A percentile compares a stretch with the other conserved stretches of the same genome.
These are phyloP conservation scores for Candida germanica DNA, from an alignment of 805 yeast genomes.

Conservation along the genomic window DNA sequence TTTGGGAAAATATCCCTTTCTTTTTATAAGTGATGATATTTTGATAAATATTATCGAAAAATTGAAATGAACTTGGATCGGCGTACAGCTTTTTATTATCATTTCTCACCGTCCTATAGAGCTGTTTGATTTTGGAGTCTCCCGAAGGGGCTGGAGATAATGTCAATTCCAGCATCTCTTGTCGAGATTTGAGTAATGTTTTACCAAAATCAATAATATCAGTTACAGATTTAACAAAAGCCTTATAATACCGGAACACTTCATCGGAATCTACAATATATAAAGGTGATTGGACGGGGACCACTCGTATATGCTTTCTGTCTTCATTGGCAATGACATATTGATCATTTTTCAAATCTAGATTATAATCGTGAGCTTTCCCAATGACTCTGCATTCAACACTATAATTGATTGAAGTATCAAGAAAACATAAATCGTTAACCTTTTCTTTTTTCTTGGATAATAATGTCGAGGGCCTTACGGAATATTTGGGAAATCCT, in stretches of 20 bases:
- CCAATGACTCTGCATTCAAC: slow-evolving; percentile 42
- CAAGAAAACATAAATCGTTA: slow-evolving; percentile 35
- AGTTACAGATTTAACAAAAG: slow-evolving; percentile 29
- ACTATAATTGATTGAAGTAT: slow-evolving; percentile 33
- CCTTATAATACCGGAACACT: slow-evolving; percentile 27
- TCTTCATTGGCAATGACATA: slow-evolving; percentile 38
- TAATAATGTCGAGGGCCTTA: slow-evolving; percentile 23
- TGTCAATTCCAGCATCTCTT: slow-evolving; percentile 1
- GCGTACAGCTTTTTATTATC: slow-evolving; percentile 15
- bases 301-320: slow-evolving; percentile 30
- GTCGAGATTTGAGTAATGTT: slow-evolving; percentile 1
- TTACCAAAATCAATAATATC: slow-evolving; percentile 13
- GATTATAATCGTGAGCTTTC: slow-evolving; percentile 33
- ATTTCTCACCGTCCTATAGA: slow-evolving; percentile 24
- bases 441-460: slow-evolving; percentile 20
- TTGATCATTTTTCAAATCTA: slow-evolving; percentile 21
- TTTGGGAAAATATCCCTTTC: slow-evolving; percentile 31
- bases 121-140: slow-evolving; percentile 22
- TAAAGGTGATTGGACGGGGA: slow-evolving; percentile 26
- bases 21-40: slow-evolving; percentile 30
- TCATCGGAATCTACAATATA: slow-evolving; percentile 14
- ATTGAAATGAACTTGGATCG: slow-evolving; percentile 2
- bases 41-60: slow-evolving; percentile 22
- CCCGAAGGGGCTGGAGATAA: slow-evolving; percentile 20
- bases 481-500: slow-evolving; percentile 27